Evolutionary conservation across 73 alveolate species (phyloP).

Genomic region (Uronychia binucleata): DNA sequence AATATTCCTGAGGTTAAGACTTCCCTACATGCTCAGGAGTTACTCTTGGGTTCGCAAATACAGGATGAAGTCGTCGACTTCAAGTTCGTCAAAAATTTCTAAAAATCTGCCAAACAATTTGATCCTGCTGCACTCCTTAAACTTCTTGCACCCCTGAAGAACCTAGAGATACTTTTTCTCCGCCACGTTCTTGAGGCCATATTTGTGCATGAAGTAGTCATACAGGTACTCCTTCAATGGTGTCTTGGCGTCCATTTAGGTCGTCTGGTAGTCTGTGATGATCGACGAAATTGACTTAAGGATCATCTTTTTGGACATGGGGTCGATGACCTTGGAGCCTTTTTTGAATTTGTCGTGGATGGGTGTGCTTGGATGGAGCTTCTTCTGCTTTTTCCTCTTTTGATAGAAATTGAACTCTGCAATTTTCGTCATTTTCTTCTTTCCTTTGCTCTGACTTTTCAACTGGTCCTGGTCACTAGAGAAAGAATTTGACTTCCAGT

Average conservation of each 20-base stretch:
- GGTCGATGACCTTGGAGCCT: conserved; percentile 15
- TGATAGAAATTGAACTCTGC: conserved; percentile 22
- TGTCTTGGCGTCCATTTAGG: background rate
- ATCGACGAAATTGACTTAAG: conserved; percentile 26
- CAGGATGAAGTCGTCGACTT: conserved; percentile 3
- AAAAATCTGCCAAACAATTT: conserved; percentile 49
- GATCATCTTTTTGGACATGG: conserved; percentile 49
- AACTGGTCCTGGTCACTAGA: background rate
- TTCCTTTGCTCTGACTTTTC: background rate
- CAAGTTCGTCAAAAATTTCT: conserved; percentile 43
- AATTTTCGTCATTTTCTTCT: conserved; percentile 21
- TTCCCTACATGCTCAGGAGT: conserved; percentile 15
- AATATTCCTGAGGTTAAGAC: background rate
- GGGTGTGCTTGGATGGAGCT: conserved; percentile 36
- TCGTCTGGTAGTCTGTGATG: conserved; percentile 24
- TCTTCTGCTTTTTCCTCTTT: conserved; percentile 7
- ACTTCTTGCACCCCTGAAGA: conserved; percentile 14
- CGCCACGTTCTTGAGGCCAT: conserved; percentile 80
- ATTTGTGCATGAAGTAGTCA: conserved; percentile 66
- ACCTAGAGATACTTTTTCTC: conserved; percentile 56
- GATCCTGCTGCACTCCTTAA: conserved; percentile 19
- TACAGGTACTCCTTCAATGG: conserved; percentile 39
- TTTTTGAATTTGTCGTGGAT: background rate
- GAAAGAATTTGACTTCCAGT: background rate
- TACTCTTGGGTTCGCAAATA: conserved; percentile 25